Percentiles rank a stretch among this genome's conserved stretches.
These are phyloP conservation scores for Colletotrichum costaricense DNA, from an alignment of 2,329 filamentous ascomycete species.

Conservation along the genomic window DNA sequence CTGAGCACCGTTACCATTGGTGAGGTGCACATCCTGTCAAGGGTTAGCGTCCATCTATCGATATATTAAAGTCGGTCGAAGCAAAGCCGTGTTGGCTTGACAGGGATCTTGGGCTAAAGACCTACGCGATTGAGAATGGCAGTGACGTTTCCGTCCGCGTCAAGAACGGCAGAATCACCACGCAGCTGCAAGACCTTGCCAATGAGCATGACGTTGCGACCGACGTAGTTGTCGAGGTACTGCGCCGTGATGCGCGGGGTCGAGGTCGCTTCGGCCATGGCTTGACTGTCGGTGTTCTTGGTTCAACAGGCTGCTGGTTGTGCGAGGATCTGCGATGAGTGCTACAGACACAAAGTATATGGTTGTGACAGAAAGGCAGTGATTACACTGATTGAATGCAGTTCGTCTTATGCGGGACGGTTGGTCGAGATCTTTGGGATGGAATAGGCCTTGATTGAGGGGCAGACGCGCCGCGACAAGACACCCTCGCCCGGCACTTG, in stretches of 20 bases:
- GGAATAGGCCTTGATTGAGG: not conserved
- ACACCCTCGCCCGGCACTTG: conserved; percentile 9
- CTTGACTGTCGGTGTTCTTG: not conserved
- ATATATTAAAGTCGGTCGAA: not conserved
- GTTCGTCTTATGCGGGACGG: not conserved
- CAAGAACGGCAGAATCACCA: conserved; percentile 83
- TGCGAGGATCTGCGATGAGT: not conserved
- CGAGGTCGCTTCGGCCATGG: conserved; percentile 75
- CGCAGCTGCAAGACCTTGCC: conserved; percentile 87
- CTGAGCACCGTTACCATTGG: conserved; percentile 77
- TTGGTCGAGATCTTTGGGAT: not conserved
- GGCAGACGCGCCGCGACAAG: conserved; percentile 6
- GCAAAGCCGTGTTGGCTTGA: not conserved
- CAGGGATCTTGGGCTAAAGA: not conserved
- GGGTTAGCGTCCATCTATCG: not conserved
- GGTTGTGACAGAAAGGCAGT: not conserved
- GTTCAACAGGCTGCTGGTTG: not conserved
- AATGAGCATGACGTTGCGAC: conserved; percentile 82
- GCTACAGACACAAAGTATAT: not conserved
- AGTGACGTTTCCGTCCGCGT: conserved; percentile 82
- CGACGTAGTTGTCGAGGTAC: conserved; percentile 82
- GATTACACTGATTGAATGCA: not conserved
- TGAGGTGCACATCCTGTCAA: conserved; percentile 76
- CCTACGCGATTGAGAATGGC: conserved; percentile 79
- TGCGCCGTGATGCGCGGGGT: conserved; percentile 85